phyloP scores from a whole-genome alignment of 2,329 filamentous ascomycete genomes.

The Fusarium proliferatum region DNA sequence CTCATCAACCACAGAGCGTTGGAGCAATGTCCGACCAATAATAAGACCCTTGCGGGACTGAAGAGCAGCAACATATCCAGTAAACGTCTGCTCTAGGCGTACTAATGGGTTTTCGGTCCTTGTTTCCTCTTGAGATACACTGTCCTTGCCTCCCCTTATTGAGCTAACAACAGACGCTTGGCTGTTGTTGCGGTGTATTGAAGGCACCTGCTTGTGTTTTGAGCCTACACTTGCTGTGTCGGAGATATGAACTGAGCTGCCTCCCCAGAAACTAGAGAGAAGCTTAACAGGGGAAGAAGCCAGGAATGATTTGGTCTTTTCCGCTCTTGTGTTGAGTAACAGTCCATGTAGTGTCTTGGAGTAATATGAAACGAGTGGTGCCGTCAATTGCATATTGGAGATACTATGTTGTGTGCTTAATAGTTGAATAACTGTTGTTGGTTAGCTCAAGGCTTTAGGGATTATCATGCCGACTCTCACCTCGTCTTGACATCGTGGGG shows the following conservation, averaged over 20 bases:
- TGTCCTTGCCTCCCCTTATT: conserved; percentile 57
- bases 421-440: conserved; percentile 72
- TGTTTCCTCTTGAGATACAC: conserved; percentile 57
- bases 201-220: conserved; percentile 56
- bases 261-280: conserved; percentile 82
- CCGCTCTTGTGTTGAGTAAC: conserved; percentile 69
- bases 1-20: conserved; percentile 77
- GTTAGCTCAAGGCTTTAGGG: conserved; percentile 47
- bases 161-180: conserved; percentile 67
- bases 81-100: conserved; percentile 85
- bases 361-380: conserved; percentile 80
- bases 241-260: conserved; percentile 60
- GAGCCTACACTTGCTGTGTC: conserved; percentile 45
- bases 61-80: conserved; percentile 82
- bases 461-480: conserved; percentile 58
- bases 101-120: conserved; percentile 73
- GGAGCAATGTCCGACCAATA: conserved; percentile 79
- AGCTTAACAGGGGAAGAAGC: conserved; percentile 91
- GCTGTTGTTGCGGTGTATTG: conserved; percentile 58
- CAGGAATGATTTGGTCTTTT: conserved; percentile 76
- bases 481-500: conserved; percentile 77
- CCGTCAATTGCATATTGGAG: conserved; percentile 71
- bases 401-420: conserved; percentile 77
- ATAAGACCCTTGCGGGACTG: conserved; percentile 90
- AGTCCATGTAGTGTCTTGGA: conserved; percentile 80